Percentiles rank a stretch among this genome's conserved stretches.
These are phyloP conservation scores for Gossypium rotundifolium DNA, from an alignment of 345 rosid genomes.

Conservation along the genomic window DNA sequence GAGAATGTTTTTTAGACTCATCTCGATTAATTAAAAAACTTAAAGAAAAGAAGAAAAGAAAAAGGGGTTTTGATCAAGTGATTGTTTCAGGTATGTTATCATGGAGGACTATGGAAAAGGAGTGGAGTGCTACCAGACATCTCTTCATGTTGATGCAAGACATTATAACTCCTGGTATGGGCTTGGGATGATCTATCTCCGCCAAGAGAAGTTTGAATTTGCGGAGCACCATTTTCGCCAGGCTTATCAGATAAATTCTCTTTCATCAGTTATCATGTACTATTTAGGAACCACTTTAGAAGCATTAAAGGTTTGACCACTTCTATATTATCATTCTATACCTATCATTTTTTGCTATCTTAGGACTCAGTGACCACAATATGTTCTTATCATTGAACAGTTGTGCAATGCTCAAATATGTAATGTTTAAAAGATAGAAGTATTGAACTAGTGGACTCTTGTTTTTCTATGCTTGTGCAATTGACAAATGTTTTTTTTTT, in stretches of 20 bases:
- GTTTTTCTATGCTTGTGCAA: not conserved
- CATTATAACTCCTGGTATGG: constrained; percentile 94
- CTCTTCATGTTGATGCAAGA: constrained; percentile 70
- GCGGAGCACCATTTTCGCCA: constrained; percentile 79
- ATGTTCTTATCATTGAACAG: not conserved
- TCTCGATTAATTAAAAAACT: constrained; percentile 8
- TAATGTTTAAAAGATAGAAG: not conserved
- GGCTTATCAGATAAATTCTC: constrained; percentile 71
- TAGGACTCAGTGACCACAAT: not conserved
- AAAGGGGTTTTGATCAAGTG: not conserved
- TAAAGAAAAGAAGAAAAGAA: not conserved
- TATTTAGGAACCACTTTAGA: constrained; percentile 85
- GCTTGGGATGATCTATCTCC: constrained; percentile 80
- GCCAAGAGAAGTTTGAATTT: constrained; percentile 77
- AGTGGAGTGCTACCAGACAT: constrained; percentile 67
- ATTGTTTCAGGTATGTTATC: constrained; percentile 55
- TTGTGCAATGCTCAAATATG: not conserved
- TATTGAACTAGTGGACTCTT: constrained; percentile 7
- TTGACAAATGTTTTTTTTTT: not conserved
- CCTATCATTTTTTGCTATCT: not conserved
- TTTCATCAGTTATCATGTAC: constrained; percentile 84
- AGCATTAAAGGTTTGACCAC: constrained; percentile 51
- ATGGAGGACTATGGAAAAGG: constrained; percentile 76
- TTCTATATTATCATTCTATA: not conserved
- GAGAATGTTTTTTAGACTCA: constrained; percentile 1